Evolutionary conservation across 192 early-diverging fungal genomes (phyloP), one percentile per base, ranked within the genome.

Genomic region (Powellomyces hirtus): DNA sequence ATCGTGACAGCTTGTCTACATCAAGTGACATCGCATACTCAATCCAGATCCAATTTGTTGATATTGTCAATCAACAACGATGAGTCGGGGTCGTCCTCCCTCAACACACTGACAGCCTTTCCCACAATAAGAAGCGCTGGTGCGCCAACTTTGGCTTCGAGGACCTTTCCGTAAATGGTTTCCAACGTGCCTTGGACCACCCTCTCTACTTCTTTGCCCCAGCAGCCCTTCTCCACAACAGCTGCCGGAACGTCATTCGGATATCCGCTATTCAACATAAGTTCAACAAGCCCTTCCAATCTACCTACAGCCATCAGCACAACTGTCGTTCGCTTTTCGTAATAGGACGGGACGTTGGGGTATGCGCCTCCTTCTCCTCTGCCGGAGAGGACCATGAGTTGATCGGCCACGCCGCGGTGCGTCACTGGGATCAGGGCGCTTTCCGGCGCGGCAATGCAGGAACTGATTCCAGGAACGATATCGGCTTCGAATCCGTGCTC

Each of bases 121-220:
- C 94, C 94, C 22, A 91, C 86, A 4, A 97, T 89, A 62, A 95
- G 82, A 2, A 94, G 83, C 0, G 91, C 86, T 7, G 93, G 94
- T 11, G 87, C 79, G 5, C 86, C 84, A 37, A 92, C 84, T 20
- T 38, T 57, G 38, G 38, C 77, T 37, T 79, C 78, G 46, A 84
- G 80, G 14, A 91, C 90, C 40, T 83, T 59, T 26, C 82, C 83
- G 1, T 77, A 86, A 56, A 96, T 86, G 0, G 79, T 83, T 1
- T 58, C 77, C 50, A 96, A 34, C 0, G 86, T 91, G 1, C 83
- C 90, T 8, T 79, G 70, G 22, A 94, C 72, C 6, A 86, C 83
- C 51, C 91, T 78, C 79, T 95, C 86, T 20, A 22, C 84, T 0
- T 81, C 56, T 13, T 62, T 88, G 84, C 58, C 86, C 89, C 88